Percentiles rank a stretch among this genome's conserved stretches.
phyloP scores from a whole-genome alignment of 2,329 filamentous ascomycete genomes.

The Microcera coccophila region DNA sequence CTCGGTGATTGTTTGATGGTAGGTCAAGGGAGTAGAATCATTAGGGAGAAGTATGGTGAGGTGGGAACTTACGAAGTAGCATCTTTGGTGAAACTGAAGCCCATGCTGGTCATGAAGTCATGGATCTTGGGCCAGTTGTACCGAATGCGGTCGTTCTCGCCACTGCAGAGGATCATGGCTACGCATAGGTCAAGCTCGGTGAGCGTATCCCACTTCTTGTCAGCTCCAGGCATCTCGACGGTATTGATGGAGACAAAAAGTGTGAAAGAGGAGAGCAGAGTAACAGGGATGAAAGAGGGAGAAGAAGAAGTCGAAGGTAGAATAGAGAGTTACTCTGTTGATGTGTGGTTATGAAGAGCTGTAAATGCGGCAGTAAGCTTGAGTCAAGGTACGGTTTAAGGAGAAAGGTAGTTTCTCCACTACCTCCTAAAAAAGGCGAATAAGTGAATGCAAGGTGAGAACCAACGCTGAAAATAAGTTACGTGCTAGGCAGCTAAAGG shows the following conservation, averaged over 20 bases:
- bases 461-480: background rate
- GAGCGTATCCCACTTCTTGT: slow-evolving; percentile 36
- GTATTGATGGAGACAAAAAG: background rate
- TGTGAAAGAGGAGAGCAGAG: background rate
- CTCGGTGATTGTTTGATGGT: too few species aligned
- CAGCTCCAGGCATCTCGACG: slow-evolving; percentile 22
- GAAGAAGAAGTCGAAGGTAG: background rate
- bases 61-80: slow-evolving; percentile 34
- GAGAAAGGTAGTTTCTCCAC: background rate
- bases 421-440: slow-evolving; percentile 2
- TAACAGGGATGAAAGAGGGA: background rate
- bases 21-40: background rate
- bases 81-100: slow-evolving; percentile 36
- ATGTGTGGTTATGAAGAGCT: too few species aligned
- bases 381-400: background rate
- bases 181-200: slow-evolving; percentile 40
- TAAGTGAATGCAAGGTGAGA: background rate
- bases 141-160: slow-evolving; percentile 22
- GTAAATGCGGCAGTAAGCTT: too few species aligned
- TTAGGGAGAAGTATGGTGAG: background rate
- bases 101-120: slow-evolving; percentile 30
- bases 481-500: too few species aligned
- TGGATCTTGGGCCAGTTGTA: slow-evolving; percentile 35
- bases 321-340: too few species aligned
- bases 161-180: slow-evolving; percentile 30